These are phyloP conservation scores for Alectoria sarmentosa DNA, from an alignment of 495 filamentous ascomycete genomes.

Conservation along the genomic window DNA sequence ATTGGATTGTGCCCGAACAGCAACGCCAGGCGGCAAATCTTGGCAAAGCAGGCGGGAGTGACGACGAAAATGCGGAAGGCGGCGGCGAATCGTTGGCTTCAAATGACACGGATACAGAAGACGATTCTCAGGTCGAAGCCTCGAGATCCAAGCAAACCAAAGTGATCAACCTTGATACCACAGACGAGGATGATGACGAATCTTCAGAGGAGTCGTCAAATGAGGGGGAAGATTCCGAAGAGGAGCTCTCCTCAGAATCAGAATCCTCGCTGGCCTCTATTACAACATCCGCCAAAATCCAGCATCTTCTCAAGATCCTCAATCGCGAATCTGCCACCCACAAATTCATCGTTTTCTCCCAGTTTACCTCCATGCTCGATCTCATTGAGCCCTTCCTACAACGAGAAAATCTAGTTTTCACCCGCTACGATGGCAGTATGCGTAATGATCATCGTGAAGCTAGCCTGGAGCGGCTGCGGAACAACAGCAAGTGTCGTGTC, in stretches of 20 bases:
- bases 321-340: slow-evolving; percentile 65
- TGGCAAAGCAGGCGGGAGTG: slow-evolving; percentile 71
- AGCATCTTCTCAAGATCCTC: slow-evolving; percentile 72
- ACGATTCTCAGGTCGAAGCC: slow-evolving; percentile 28
- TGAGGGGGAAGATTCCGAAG: slow-evolving; percentile 41
- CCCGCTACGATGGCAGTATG: slow-evolving; percentile 95
- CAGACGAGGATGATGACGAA: slow-evolving; percentile 30
- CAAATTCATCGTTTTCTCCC: slow-evolving; percentile 97
- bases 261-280: slow-evolving; percentile 30
- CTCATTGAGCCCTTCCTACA: slow-evolving; percentile 88
- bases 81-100: slow-evolving; percentile 71
- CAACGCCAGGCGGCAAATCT: slow-evolving; percentile 51
- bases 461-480: slow-evolving; percentile 66
- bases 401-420: slow-evolving; percentile 62
- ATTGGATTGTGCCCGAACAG: slow-evolving; percentile 66
- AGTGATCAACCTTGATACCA: slow-evolving; percentile 23
- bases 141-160: slow-evolving; percentile 21
- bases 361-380: slow-evolving; percentile 97
- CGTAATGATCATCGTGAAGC: slow-evolving; percentile 87
- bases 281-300: slow-evolving; percentile 83
- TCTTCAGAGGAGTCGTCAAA: slow-evolving; percentile 29
- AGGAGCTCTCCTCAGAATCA: slow-evolving; percentile 30
- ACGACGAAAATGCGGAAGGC: slow-evolving; percentile 81
- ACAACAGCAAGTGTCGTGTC: slow-evolving; percentile 63
- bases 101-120: slow-evolving; percentile 52